phyloP scores from a whole-genome alignment of 495 filamentous ascomycete genomes.

The Lasiosphaeria miniovina region DNA sequence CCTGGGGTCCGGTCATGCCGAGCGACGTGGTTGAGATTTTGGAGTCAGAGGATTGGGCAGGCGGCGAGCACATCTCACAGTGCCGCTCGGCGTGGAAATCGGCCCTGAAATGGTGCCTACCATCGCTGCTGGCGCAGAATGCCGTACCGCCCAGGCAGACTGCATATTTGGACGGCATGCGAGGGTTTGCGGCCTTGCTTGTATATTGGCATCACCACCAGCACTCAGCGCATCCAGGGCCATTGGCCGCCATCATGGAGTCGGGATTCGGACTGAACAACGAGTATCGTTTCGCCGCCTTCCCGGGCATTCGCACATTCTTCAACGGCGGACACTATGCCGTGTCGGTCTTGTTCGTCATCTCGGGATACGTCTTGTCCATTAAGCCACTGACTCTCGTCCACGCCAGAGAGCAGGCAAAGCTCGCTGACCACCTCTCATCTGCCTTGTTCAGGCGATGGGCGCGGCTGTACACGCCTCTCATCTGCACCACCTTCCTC shows the following conservation, averaged over 20 bases:
- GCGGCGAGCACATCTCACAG: conserved; percentile 10
- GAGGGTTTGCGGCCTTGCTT: conserved; percentile 47
- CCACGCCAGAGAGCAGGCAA: conserved; percentile 43
- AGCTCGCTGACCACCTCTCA: conserved; percentile 29
- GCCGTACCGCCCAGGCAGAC: conserved; percentile 34
- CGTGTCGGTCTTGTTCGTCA: conserved; percentile 51
- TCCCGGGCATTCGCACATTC: conserved; percentile 37
- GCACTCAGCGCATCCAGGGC: conserved; percentile 33
- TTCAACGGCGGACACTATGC: conserved; percentile 49
- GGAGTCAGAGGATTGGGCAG: conserved; percentile 19
- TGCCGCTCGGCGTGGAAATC: conserved; percentile 12
- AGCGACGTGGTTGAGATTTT: conserved; percentile 5
- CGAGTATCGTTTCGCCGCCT: conserved; percentile 40
- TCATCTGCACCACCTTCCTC: conserved; percentile 46
- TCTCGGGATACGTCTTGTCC: conserved; percentile 52
- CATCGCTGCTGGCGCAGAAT: conserved; percentile 11
- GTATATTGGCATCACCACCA: conserved; percentile 49
- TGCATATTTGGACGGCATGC: conserved; percentile 46
- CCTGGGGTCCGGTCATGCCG: background rate
- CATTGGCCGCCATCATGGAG: conserved; percentile 31
- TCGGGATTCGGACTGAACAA: conserved; percentile 32
- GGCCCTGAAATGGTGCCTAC: background rate
- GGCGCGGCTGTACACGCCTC: conserved; percentile 32
- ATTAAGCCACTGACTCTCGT: conserved; percentile 48
- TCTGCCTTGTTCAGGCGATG: conserved; percentile 37